phyloP scores from a whole-genome alignment of 306 rosid species.

The Quercus variabilis region DNA sequence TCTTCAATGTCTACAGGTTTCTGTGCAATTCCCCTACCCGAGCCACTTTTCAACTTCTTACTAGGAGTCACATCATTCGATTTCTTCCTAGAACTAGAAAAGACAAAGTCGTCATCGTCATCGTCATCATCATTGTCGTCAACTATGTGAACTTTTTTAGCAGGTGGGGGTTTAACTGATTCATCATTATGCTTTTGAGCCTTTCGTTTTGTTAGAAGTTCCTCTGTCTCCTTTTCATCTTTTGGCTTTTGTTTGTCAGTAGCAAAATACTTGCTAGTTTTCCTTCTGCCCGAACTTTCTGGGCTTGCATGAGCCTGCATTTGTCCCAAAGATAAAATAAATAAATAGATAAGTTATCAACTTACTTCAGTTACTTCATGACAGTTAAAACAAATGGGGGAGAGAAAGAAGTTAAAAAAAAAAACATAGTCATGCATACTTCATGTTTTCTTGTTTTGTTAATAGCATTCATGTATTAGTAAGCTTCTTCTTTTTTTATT shows the following conservation, averaged over 20 bases:
- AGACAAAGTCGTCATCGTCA: slow-evolving; percentile 42
- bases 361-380: not conserved
- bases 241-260: slow-evolving; percentile 47
- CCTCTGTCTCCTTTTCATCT: slow-evolving; percentile 48
- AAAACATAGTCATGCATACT: not conserved
- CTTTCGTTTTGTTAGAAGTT: slow-evolving; percentile 71
- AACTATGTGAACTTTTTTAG: slow-evolving; percentile 41
- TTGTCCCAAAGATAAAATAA: slow-evolving; percentile 2
- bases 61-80: slow-evolving; percentile 48
- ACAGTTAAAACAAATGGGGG: not conserved
- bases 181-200: slow-evolving; percentile 39
- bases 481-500: too few relatives aligned
- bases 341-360: not conserved
- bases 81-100: slow-evolving; percentile 37
- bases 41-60: slow-evolving; percentile 71
- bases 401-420: not conserved
- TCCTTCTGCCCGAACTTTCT: slow-evolving; percentile 64
- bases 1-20: slow-evolving; percentile 50
- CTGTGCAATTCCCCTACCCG: slow-evolving; percentile 53
- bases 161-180: slow-evolving; percentile 29
- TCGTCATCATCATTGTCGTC: slow-evolving; percentile 35
- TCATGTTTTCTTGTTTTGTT: not conserved
- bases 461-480: not conserved
- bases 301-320: slow-evolving; percentile 50
- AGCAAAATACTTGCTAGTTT: slow-evolving; percentile 74